Base-by-base conservation (phyloP, 23 red algal species). In the Gracilaria gracilis region DNA sequence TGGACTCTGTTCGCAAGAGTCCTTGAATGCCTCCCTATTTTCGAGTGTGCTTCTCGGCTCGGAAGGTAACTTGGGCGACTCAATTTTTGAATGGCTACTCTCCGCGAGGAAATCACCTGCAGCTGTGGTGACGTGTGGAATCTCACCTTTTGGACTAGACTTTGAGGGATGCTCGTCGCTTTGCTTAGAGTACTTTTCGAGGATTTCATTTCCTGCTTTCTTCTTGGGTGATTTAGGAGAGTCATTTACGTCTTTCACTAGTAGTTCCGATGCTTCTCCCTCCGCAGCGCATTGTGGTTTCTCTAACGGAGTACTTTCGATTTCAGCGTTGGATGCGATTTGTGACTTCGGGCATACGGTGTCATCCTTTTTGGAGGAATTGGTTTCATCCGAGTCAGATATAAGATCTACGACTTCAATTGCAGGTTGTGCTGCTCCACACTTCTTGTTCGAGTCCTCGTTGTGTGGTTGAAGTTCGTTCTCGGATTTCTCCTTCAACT, bases 131-230 rank as follows among this genome's bases (percentile, higher is more conserved):
- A 2, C 31, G 1, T 20, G 23, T 69, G 64, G 32, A 37, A 9
- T 69, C 64, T 37, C 31, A 23, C 31, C 31, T 19, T 69, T 69
- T 36, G 32, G 33, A 69, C 64, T 37, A 19, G 64, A 20, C 16
- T 69, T 19, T 37, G 28, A 32, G 19, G 31, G 64, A 17, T 69
- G 28, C 16, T 28, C 64, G 27, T 20, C 31, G 33, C 16, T 19
- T 69, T 17, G 64, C 37, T 69, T 69, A 0, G 31, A 24, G 64
- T 4, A 37, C 4, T 28, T 37, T 14, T 36, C 64, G 1, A 37
- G 28, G 15, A 36, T 69, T 69, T 69, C 32, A 69, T 69, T 69
- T 69, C 64, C 64, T 4, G 64, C 64, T 69, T 28, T 31, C 15
- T 37, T 69, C 64, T 69, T 69, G 1, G 32, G 20, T 3, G 64